These are phyloP conservation scores for Pelagophyceae sp. DNA, from an alignment of 352 stramenopile species.

Conservation along the genomic window DNA sequence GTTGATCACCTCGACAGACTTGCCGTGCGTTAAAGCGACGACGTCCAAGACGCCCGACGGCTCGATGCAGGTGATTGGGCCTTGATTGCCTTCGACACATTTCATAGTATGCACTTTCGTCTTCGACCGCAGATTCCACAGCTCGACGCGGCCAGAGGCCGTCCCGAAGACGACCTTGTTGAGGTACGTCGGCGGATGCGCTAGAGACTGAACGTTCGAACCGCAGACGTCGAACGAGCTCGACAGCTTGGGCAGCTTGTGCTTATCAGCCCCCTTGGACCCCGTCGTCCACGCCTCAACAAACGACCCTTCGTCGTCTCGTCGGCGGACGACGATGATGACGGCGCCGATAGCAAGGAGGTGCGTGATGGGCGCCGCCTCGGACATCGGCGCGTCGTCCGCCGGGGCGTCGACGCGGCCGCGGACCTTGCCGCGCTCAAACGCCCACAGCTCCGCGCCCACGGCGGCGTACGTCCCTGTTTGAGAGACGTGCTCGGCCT, in stretches of 20 bases:
- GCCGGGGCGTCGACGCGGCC: neutral
- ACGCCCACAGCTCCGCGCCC: neutral
- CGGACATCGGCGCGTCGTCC: neutral
- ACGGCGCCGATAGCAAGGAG: neutral
- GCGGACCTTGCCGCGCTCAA: neutral
- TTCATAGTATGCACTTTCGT: conserved; percentile 60
- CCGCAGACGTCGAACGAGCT: neutral
- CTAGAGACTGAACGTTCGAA: conserved; percentile 34
- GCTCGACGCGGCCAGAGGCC: conserved; percentile 54
- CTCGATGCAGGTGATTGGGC: conserved; percentile 58
- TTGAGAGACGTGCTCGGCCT: neutral
- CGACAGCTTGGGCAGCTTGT: neutral
- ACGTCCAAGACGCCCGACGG: conserved; percentile 62
- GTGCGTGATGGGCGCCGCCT: neutral
- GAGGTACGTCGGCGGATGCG: conserved; percentile 74
- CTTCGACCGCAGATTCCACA: conserved; percentile 72
- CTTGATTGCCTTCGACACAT: neutral
- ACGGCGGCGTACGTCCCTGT: conserved; percentile 1
- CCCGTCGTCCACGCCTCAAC: neutral
- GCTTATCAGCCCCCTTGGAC: neutral
- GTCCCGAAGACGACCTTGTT: conserved; percentile 77
- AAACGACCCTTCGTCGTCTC: neutral
- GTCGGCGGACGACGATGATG: neutral
- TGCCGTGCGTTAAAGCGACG: conserved; percentile 62
- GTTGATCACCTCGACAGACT: conserved; percentile 28